Conservation (phyloP, 176 grass and related monocot species). For the Ampelocalamus luodianensis region DNA sequence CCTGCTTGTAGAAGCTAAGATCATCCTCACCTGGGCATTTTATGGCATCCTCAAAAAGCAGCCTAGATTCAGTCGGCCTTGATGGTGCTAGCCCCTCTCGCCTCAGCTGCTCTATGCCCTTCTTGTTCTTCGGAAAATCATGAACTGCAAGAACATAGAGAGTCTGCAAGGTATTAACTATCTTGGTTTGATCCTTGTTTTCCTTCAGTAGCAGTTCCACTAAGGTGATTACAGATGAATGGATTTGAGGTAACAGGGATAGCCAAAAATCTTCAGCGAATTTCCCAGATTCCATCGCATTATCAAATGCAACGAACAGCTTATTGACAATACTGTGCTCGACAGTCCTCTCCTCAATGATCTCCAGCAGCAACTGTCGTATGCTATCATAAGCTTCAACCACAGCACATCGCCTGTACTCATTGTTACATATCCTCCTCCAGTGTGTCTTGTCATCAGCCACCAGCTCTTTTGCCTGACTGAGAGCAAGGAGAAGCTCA, state of each 20-base stretch:
- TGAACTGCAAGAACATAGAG: constrained; percentile 76
- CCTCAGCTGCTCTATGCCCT: constrained; percentile 63
- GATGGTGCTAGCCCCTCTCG: constrained; percentile 54
- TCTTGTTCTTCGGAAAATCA: constrained; percentile 73
- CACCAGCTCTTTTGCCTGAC: constrained; percentile 76
- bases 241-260: constrained; percentile 57
- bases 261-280: constrained; percentile 70
- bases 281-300: constrained; percentile 41
- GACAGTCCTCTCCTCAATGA: constrained; percentile 57
- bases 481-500: constrained; percentile 83
- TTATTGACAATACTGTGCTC: constrained; percentile 71
- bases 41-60: constrained; percentile 84
- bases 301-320: constrained; percentile 73
- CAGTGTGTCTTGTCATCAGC: constrained; percentile 73
- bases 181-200: constrained; percentile 74
- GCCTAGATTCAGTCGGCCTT: constrained; percentile 42
- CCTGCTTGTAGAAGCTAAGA: constrained; percentile 81
- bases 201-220: constrained; percentile 62
- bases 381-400: constrained; percentile 91
- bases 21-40: constrained; percentile 54
- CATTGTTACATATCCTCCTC: constrained; percentile 67
- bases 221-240: constrained; percentile 71
- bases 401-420: constrained; percentile 88
- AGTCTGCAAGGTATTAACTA: constrained; percentile 86
- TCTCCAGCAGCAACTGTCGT: constrained; percentile 66